These are phyloP conservation scores for Aspergillus vadensis DNA, from an alignment of 2,329 filamentous ascomycete species.

Conservation along the genomic window DNA sequence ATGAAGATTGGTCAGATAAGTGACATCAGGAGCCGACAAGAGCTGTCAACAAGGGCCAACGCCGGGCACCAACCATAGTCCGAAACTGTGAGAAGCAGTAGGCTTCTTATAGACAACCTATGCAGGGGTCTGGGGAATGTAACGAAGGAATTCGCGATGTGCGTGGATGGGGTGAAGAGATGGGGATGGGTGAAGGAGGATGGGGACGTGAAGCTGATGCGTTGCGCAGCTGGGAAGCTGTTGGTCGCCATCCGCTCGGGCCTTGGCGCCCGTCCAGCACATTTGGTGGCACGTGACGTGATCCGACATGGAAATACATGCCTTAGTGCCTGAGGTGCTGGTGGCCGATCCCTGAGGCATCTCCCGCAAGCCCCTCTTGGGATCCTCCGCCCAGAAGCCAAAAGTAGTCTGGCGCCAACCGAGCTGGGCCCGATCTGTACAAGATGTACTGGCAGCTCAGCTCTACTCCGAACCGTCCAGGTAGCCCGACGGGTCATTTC, in stretches of 20 bases:
- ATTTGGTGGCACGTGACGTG: constrained; percentile 16
- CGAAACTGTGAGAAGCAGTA: constrained; percentile 15
- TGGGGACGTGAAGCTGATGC: constrained; percentile 20
- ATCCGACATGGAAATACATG: neutral
- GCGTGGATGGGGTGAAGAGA: constrained; percentile 8
- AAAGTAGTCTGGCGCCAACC: no score
- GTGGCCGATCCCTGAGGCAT: neutral
- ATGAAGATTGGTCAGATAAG: constrained; percentile 25
- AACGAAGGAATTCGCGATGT: constrained; percentile 17
- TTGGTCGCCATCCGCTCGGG: constrained; percentile 21
- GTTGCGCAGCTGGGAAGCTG: constrained; percentile 22
- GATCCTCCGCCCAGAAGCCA: no score
- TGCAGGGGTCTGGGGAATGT: neutral
- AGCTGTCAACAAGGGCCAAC: constrained; percentile 13
- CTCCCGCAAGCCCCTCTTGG: neutral
- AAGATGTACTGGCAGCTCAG: no score
- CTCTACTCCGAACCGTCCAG: neutral
- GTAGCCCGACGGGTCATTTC: neutral
- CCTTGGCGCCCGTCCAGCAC: constrained; percentile 19
- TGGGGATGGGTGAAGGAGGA: constrained; percentile 19
- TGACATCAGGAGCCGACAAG: constrained; percentile 8
- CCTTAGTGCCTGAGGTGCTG: constrained; percentile 18
- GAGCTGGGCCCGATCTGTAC: no score
- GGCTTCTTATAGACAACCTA: neutral
- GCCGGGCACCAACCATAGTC: constrained; percentile 38